Percentiles rank a stretch among this genome's conserved stretches.
phyloP scores from a whole-genome alignment of 495 filamentous ascomycete genomes.

The Aspergillus nanangensis region DNA sequence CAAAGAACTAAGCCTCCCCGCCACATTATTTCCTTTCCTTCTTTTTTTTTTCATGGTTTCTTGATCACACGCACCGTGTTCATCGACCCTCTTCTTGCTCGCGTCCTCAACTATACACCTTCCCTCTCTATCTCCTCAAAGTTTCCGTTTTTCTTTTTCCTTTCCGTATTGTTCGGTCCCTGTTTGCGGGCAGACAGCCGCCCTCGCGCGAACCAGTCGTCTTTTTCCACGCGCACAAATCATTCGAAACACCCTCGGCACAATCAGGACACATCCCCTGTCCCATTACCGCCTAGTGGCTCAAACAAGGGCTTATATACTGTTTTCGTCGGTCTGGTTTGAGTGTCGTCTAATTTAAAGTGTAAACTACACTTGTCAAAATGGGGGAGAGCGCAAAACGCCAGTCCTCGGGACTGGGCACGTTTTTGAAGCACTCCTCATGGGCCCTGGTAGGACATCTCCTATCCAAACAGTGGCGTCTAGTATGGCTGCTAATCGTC shows the following conservation, averaged over 20 bases:
- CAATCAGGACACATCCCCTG: neutral
- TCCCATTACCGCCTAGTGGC: neutral
- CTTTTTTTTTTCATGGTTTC: neutral
- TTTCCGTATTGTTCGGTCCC: too few relatives aligned
- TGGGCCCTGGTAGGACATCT: conserved; percentile 68
- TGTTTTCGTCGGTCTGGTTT: neutral
- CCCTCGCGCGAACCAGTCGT: neutral
- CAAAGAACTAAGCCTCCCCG: neutral
- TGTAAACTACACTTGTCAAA: too few relatives aligned
- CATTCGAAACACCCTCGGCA: conserved; percentile 15
- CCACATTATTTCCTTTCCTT: neutral
- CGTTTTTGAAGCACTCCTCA: conserved; percentile 73
- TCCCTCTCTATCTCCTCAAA: too few relatives aligned
- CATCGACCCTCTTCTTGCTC: too few relatives aligned
- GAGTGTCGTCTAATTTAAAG: too few relatives aligned
- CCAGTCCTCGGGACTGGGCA: conserved; percentile 47
- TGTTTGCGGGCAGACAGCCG: too few relatives aligned
- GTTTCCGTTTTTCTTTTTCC: too few relatives aligned
- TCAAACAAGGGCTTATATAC: neutral
- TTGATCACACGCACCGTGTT: neutral
- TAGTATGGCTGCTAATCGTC: neutral
- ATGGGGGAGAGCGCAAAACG: conserved; percentile 37
- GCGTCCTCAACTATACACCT: too few relatives aligned
- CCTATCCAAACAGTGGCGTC: too few relatives aligned
- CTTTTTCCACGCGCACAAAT: conserved; percentile 7